phyloP scores from a whole-genome alignment of 2,329 filamentous ascomycete genomes.

The Alternaria sp. region DNA sequence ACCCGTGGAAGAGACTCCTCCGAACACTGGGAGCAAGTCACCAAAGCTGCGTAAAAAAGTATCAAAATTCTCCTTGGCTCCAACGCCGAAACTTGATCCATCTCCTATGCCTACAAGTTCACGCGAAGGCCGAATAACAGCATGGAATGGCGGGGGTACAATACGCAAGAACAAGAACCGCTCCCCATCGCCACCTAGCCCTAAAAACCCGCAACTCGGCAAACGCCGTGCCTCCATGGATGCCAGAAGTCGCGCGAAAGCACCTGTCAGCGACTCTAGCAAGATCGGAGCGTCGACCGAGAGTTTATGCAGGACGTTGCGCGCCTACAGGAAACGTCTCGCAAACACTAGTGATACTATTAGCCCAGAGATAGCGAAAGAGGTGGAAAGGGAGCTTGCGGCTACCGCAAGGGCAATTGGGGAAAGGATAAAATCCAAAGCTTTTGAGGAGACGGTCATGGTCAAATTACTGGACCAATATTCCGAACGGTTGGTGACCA shows the following conservation, averaged over 20 bases:
- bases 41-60: slow-evolving; percentile 62
- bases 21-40: slow-evolving; percentile 53
- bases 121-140: slow-evolving; percentile 27
- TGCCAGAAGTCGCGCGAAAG: slow-evolving; percentile 56
- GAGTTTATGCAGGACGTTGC: slow-evolving; percentile 63
- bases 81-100: slow-evolving; percentile 54
- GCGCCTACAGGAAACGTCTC: slow-evolving; percentile 66
- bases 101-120: slow-evolving; percentile 40
- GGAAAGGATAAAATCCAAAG: slow-evolving; percentile 50
- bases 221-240: slow-evolving; percentile 58
- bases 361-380: slow-evolving; percentile 54
- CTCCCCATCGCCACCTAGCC: slow-evolving; percentile 53
- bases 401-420: slow-evolving; percentile 54
- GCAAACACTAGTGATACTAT: slow-evolving; percentile 56
- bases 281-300: slow-evolving; percentile 56
- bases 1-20: slow-evolving; percentile 47
- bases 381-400: slow-evolving; percentile 65
- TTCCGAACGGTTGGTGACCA: slow-evolving; percentile 71
- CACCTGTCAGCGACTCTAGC: slow-evolving; percentile 42
- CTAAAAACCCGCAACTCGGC: slow-evolving; percentile 43
- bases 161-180: slow-evolving; percentile 43
- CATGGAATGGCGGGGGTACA: slow-evolving; percentile 25
- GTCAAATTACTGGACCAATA: slow-evolving; percentile 74
- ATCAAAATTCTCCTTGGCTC: slow-evolving; percentile 60
- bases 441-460: slow-evolving; percentile 53